Base-by-base conservation (phyloP, 23 red algal species). In the Chondrus crispus region DNA sequence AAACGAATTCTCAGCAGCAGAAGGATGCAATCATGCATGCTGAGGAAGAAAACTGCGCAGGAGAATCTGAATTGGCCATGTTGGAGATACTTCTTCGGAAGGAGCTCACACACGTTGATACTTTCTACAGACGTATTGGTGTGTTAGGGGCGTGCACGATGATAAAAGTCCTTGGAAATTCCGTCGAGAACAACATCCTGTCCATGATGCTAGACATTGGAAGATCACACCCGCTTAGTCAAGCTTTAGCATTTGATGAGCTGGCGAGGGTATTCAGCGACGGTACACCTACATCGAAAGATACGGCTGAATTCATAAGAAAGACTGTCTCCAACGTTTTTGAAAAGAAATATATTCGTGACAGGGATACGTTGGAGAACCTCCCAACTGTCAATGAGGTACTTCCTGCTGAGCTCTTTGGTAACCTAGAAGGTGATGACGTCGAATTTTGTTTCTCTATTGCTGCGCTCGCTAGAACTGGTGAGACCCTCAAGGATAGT, bases 31-130 rank as follows among this genome's bases (percentile, higher is more conserved):
- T 76, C 39, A 3, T 53, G 26, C 38, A 39, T 2, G 20, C 11
- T 4, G 68, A 33, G 1, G 18, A 50, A 13, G 45, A 77, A 4
- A 63, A 74, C 47, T 55, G 36, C 5, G 53, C 38, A 35, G 77
- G 75, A 73, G 77, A 71, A 50, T 74, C 77, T 10, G 89, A 92
- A 62, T 63, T 92, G 5, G 66, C 62, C 6, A 38, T 70, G n/a
- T 55, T 94, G 68, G 80, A 85, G 53, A 94, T 94, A 66, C 46
- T 94, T 66, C 47, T 94, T 10, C 76, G 91, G 18, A 94, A 94
- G 64, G 91, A 94, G 42, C 80, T 94, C 35, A 75, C 63, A 16
- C 91, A 94, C 77, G 46, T 60, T 11, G 91, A 94, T 80, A 18
- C 44, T 33, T 77, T 69, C 45, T 94, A 88, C 54, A 68, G 81